Evolutionary conservation across 139 green algal species (phyloP), one percentile per base, ranked within the genome.

Genomic region (Chlorella sp.): DNA sequence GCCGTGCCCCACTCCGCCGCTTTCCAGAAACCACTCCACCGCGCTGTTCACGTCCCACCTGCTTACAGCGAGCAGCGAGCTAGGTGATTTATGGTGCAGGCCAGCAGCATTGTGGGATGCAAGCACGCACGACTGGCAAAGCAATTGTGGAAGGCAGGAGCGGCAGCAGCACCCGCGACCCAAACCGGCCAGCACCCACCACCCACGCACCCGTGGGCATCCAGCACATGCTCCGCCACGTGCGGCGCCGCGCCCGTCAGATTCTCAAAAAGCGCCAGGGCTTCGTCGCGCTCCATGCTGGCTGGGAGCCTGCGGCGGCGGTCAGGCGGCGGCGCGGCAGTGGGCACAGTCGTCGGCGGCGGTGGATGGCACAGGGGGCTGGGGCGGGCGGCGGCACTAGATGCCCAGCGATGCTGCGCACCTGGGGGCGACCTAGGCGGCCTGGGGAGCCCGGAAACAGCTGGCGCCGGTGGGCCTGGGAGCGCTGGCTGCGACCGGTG

Each of bases 171-270:
- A 48, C 8, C n/a, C 20, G n/a, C 1, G 16, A 76, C 32, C 38
- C 6, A 76, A 76, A 24, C 51, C 14, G 38, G 34, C 69, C 34
- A 76, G 40, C 9, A 51, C 38, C 22, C 69, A 48, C 73, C 73
- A 54, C 46, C 48, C 38, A 65, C 72, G n/a, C 46, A 60, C 51
- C 51, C 51, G 51, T 60, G 64, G 13, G 83, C 83, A 34, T 87
- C 83, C 34, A 87, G 62, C 8, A 87, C 83, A 60, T 87, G 83
- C 73, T 82, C 60, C 16, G 83, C 83, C 43, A 87, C 73, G 28
- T 67, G 40, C 28, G 48, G 26, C 9, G 56, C 24, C 1, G 72
- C 51, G 65, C 40, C 60, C 1, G 82, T 86, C 19, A 86, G 56
- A 56, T 56, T 32, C 14, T 68, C 34, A 73, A 86, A 86, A 54